These are phyloP conservation scores for Discostella stelligera DNA, from an alignment of 352 stramenopile species.

Conservation along the genomic window DNA sequence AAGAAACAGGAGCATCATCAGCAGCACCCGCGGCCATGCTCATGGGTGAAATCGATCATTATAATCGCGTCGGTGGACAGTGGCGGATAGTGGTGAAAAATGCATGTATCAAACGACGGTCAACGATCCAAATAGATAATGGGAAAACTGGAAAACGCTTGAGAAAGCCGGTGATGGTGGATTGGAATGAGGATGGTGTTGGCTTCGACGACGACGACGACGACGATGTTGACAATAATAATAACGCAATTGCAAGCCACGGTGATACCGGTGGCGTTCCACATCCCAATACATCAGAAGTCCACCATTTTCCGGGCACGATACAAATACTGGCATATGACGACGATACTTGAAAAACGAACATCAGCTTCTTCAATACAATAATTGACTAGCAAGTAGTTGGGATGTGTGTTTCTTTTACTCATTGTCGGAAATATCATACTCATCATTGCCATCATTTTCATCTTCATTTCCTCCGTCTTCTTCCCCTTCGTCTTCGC, in stretches of 20 bases:
- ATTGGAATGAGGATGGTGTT: conserved; percentile 30
- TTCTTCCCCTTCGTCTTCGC: conserved; percentile 9
- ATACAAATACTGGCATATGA: conserved; percentile 50
- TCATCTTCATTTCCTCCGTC: conserved; percentile 1
- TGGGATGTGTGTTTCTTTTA: neutral
- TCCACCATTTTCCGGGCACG: conserved; percentile 28
- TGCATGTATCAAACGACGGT: conserved; percentile 27
- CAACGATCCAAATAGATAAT: conserved; percentile 16
- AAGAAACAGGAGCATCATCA: neutral
- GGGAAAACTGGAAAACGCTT: conserved; percentile 21
- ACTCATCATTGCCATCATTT: conserved; percentile 17
- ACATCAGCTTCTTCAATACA: neutral
- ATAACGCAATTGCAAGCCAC: no score
- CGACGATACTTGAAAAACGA: conserved; percentile 23
- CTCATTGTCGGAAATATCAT: conserved; percentile 14
- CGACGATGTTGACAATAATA: neutral
- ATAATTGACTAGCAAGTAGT: neutral
- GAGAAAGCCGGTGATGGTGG: conserved; percentile 22
- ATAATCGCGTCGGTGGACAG: conserved; percentile 50
- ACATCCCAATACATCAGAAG: neutral
- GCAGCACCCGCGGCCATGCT: conserved; percentile 41
- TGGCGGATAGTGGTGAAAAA: conserved; percentile 54
- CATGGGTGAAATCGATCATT: conserved; percentile 47
- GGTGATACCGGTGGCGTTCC: neutral
- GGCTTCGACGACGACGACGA: neutral